Conservation (phyloP, 192 early-diverging fungal genomes). For the Backusella tarrabulga region DNA sequence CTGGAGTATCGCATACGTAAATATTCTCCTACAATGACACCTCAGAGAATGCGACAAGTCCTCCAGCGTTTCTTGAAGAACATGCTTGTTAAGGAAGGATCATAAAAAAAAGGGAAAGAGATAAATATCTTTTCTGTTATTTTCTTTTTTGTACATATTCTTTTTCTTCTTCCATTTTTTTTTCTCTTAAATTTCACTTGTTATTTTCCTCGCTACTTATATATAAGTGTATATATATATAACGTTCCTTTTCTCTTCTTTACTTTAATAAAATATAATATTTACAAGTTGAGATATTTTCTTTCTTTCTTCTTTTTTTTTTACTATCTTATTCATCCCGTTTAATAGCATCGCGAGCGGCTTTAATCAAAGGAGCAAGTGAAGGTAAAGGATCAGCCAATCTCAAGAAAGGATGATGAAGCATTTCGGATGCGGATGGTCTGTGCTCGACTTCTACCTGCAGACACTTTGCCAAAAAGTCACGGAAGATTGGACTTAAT, state of each 20-base stretch:
- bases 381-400: slow-evolving; percentile 55
- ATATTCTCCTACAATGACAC: slow-evolving; percentile 35
- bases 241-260: background rate
- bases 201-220: too few relatives aligned
- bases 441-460: slow-evolving; percentile 60
- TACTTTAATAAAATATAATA: too few relatives aligned
- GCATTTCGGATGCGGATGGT: slow-evolving; percentile 50
- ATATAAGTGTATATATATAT: background rate
- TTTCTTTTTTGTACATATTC: background rate
- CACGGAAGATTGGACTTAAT: slow-evolving; percentile 46
- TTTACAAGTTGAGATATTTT: background rate
- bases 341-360: slow-evolving; percentile 42
- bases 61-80: slow-evolving; percentile 36
- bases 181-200: background rate
- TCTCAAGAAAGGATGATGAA: slow-evolving; percentile 60
- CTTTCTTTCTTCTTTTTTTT: background rate
- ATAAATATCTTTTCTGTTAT: background rate
- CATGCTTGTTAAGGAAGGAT: slow-evolving; percentile 24
- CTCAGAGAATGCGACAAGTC: slow-evolving; percentile 30
- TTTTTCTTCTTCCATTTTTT: background rate
- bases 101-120: background rate
- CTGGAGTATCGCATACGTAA: slow-evolving; percentile 28
- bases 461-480: slow-evolving; percentile 57
- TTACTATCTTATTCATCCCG: slow-evolving; percentile 12
- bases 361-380: slow-evolving; percentile 55